Base-by-base conservation (phyloP, 495 filamentous ascomycete species). In the Mycothermus thermophilus region DNA sequence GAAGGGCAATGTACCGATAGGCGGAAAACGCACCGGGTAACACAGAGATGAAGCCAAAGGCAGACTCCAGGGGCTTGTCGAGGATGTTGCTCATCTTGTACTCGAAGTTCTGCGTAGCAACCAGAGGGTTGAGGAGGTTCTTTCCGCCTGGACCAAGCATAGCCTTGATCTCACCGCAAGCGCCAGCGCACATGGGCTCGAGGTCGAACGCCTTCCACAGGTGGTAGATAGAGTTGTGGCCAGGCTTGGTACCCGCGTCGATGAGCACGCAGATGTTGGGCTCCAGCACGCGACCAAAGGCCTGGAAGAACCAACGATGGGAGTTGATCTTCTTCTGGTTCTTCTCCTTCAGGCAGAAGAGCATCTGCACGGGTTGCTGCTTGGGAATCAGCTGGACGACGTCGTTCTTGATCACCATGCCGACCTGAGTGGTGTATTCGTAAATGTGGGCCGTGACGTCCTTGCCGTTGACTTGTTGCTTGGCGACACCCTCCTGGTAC, bases 241-340 rank as follows among this genome's bases (percentile, higher is more conserved):
- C 90, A 2, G 92, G 92, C 38, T 79, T 83, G 0, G 92, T 99
- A 63, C 92, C 92, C 3, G 88, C 90, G 59, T 99, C 92, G 44
- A 99, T 77, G 36, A 99, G 69, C 21, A 95, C 85, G 50, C 92
- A 96, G 37, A 96, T 88, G 45, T 95, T 96, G 8, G 92, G 92
- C 29, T 99, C 77, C 13, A 99, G 61, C 8, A 96, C 81, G 26
- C 73, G 72, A 32, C 92, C 92, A 56, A 99, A 99, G 1, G 88
- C 92, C 51, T 94, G 80, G 73, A 99, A 96, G 64, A 96, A 95
- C 92, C 92, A 99, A 46, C 92, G 66, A 53, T 99, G 92, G 2
- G 88, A 95, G 53, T 99, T 99, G 70, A 99, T 96, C 66, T 99
- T 99, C 67, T 99, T 99, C 66, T 94, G 86, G 52, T 99, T 99